A percentile compares a stretch with the other conserved stretches of the same genome.
These are phyloP conservation scores for Claviceps sp. DNA, from an alignment of 2,329 filamentous ascomycete genomes.

Conservation along the genomic window DNA sequence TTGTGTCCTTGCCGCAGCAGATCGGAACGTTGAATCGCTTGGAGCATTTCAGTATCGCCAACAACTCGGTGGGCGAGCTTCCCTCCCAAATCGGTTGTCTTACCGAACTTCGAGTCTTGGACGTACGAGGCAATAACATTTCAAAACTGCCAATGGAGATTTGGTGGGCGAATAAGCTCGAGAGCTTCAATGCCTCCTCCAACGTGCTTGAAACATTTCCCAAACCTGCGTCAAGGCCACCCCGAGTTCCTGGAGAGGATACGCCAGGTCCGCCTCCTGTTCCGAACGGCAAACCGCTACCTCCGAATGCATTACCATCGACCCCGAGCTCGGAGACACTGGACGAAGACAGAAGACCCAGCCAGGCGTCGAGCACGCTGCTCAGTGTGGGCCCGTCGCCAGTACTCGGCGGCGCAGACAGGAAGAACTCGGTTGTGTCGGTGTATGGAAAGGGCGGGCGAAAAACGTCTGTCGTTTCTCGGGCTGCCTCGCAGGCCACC, in stretches of 20 bases:
- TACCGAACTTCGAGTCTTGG: slow-evolving; percentile 69
- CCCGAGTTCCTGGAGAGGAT: slow-evolving; percentile 44
- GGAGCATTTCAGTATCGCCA: slow-evolving; percentile 86
- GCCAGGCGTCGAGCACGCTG: slow-evolving; percentile 66
- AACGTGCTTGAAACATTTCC: slow-evolving; percentile 87
- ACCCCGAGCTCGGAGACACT: slow-evolving; percentile 71
- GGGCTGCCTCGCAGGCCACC: slow-evolving; percentile 36
- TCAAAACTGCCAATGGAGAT: slow-evolving; percentile 78
- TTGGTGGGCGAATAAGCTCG: slow-evolving; percentile 87
- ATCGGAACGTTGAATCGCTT: slow-evolving; percentile 73
- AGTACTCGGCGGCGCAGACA: slow-evolving; percentile 40
- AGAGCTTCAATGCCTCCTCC: slow-evolving; percentile 88
- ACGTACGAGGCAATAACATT: slow-evolving; percentile 88
- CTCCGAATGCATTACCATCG: slow-evolving; percentile 32
- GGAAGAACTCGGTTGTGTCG: slow-evolving; percentile 78
- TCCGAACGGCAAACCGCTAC: slow-evolving; percentile 27
- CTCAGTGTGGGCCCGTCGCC: slow-evolving; percentile 67
- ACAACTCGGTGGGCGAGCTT: slow-evolving; percentile 74
- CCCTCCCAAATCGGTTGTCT: slow-evolving; percentile 82
- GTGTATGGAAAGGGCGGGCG: slow-evolving; percentile 66
- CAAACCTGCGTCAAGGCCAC: slow-evolving; percentile 62
- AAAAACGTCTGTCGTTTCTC: slow-evolving; percentile 72
- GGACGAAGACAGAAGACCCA: slow-evolving; percentile 57
- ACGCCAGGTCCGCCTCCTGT: slow-evolving; percentile 19
- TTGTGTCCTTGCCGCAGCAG: slow-evolving; percentile 74